Conservation (phyloP, 495 filamentous ascomycete species). For the Bryoglossum gracile region DNA sequence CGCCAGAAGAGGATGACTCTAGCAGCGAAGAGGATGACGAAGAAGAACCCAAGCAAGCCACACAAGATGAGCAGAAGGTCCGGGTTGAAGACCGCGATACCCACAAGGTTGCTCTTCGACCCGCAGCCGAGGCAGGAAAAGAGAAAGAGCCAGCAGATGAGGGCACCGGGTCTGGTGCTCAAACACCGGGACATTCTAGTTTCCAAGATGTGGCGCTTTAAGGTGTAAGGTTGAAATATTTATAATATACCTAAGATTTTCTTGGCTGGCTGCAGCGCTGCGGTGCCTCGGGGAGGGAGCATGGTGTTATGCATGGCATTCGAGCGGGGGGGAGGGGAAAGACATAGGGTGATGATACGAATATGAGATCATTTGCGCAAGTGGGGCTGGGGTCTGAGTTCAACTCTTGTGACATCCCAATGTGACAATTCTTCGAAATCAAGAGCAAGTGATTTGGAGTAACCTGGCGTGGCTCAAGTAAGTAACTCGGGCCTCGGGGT, state of each 20-base stretch:
- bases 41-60: constrained; percentile 29
- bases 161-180: constrained; percentile 10
- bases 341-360: background rate
- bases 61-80: constrained; percentile 49
- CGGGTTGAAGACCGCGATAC: constrained; percentile 45
- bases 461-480: no score
- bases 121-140: constrained; percentile 24
- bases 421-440: no score
- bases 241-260: constrained; percentile 11
- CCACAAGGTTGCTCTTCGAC: constrained; percentile 36
- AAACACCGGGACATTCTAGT: constrained; percentile 28
- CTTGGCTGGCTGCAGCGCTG: constrained; percentile 1
- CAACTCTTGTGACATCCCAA: background rate
- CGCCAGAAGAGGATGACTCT: constrained; percentile 26
- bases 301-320: constrained; percentile 13
- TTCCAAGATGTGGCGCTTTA: constrained; percentile 51
- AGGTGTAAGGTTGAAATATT: background rate
- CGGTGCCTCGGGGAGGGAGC: background rate
- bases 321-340: no score
- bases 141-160: constrained; percentile 22
- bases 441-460: no score
- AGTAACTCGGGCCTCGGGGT: no score
- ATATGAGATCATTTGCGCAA: background rate
- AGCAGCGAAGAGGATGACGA: constrained; percentile 27
- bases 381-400: background rate